Evolutionary conservation across 2,329 filamentous ascomycete genomes (phyloP), one percentile per base, ranked within the genome.

Genomic region (Plectosphaerella sp.): DNA sequence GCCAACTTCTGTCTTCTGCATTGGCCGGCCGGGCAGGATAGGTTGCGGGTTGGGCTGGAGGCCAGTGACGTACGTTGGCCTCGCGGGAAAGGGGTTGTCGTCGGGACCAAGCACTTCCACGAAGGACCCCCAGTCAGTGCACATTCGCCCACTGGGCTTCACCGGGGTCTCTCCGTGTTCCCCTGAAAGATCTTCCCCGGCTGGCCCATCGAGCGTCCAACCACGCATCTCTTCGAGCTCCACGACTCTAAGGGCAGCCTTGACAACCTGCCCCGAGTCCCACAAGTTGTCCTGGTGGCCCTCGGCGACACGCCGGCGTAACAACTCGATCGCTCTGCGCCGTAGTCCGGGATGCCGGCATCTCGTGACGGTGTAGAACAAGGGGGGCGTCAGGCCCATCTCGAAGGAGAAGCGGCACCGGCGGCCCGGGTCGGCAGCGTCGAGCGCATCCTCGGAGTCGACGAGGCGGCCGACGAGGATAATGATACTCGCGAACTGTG

Each of bases 291-390:
- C 73, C 9, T 66, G 58, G 4, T 70, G 61, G 36, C 67, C 57
- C 14, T 58, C 60, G 47, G 67, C 61, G 42, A 66, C 56, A 2
- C 64, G 60, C 5, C 63, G 58, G 5, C 59, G 62, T 8, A 74
- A 59, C 9, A 74, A 62, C 14, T 64, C 58, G 0, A 73, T 59
- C 0, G 73, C 73, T 1, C 68, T 64, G 1, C 71, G 64, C 11
- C 73, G 59, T 3, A 74, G 62, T 14, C 68, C 58, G 0, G 68
- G 77, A 52, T 74, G 72, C 1, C 72, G 64, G 47, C 71, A 75
- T 47, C 71, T 72, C 33, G 61, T 58, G 1, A 62, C 66, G 8
- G 69, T 67, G 56, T 71, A 76, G 56, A 72, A 74, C 0, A 76
- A 56, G 1, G 72, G 68, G 0, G 71, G 67, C 25, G 75, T 63